phyloP scores from a whole-genome alignment of 495 filamentous ascomycete genomes.

The Penicillium alfredii region DNA sequence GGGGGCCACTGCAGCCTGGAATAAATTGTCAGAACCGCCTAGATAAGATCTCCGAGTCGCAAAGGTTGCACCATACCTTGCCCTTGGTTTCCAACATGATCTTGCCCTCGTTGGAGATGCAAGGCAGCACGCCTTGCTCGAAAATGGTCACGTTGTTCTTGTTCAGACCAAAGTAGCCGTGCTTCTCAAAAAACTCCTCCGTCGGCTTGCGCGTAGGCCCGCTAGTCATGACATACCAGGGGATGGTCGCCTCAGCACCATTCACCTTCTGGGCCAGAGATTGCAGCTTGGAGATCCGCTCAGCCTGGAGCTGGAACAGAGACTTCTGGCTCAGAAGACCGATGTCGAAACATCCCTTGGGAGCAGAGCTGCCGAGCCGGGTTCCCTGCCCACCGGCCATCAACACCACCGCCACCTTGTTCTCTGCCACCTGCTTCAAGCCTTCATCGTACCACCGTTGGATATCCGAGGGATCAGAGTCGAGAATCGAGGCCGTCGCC shows the following conservation, averaged over 20 bases:
- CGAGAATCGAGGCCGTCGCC: conserved; percentile 84
- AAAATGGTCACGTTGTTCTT: conserved; percentile 87
- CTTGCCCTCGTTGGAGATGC: conserved; percentile 96
- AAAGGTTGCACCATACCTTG: conserved; percentile 47
- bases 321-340: conserved; percentile 87
- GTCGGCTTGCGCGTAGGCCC: conserved; percentile 91
- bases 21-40: not conserved
- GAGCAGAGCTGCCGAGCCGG: conserved; percentile 85
- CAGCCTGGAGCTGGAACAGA: conserved; percentile 94
- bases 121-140: conserved; percentile 94
- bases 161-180: conserved; percentile 83
- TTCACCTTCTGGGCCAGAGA: conserved; percentile 67
- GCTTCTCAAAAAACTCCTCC: conserved; percentile 83
- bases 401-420: conserved; percentile 90
- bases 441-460: conserved; percentile 81
- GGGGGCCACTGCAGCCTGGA: conserved; percentile 83
- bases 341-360: conserved; percentile 96
- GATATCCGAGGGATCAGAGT: conserved; percentile 75
- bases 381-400: conserved; percentile 98
- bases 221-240: conserved; percentile 99
- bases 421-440: conserved; percentile 74
- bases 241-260: conserved; percentile 65
- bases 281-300: conserved; percentile 88
- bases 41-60: not conserved
- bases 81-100: conserved; percentile 88